Evolutionary conservation across 1,139 yeast species (phyloP), one percentile per base, ranked within the genome.

Genomic region (Candida mesenterica): DNA sequence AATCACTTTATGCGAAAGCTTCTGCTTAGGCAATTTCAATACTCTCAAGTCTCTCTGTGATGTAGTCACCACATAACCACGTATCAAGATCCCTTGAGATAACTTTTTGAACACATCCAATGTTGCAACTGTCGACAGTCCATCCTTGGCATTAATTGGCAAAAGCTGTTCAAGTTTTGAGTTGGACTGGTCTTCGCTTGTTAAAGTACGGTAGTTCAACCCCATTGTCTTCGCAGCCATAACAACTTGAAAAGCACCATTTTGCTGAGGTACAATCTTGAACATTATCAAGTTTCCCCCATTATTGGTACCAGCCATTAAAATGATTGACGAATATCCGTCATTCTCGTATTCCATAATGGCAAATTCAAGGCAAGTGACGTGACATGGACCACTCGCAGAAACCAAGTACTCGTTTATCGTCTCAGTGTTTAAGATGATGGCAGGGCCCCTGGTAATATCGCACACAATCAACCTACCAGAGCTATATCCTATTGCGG

Each of bases 401-500:
- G 71, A 59, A 1, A 55, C 77, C n/a, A 68, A 65, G 30, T 60
- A 59, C 28, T 65, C 64, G 12, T 56, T 50, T 12, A 79, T 52
- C 1, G 63, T 60, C n/a, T 70, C 80, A 13, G 53, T 43, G 44
- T 78, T 72, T 49, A 69, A 76, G 20, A 90, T 84, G 2, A 87
- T 68, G 0, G 89, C 88, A 1, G 96, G 96, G 0, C 95, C 95
- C 41, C 97, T 71, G 39, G 88, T 71, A 10, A 68, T 56, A 59
- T 92, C 97, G 43, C 94, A 65, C 1, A 92, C 82, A 3, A 83
- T 61, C 22, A 92, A 48, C 28, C 79, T 72, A 16, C 98, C 98
- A 10, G 82, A 76, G 32, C 74, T 74, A 56, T 86, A 89, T 0
- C 86, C 96, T 33, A 87, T 66, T 1, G 89, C 95, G 4, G 85